Conservation (phyloP, 2,329 filamentous ascomycete species). For the Beauveria australis region DNA sequence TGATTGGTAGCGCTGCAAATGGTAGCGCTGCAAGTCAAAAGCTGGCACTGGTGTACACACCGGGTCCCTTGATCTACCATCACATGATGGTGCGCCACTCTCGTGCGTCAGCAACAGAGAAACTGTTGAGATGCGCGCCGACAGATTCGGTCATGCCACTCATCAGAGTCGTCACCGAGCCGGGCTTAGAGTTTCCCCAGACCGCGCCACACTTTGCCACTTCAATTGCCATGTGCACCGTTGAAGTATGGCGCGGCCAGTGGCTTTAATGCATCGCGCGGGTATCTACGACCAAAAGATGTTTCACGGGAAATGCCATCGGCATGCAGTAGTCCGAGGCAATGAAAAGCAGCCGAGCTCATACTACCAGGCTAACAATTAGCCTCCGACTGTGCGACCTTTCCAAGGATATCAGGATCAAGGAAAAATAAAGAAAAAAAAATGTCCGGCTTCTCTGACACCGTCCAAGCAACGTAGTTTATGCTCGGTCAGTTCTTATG, state of each 20-base stretch:
- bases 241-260: background rate
- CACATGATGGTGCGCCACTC: conserved; percentile 12
- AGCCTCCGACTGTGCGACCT: background rate
- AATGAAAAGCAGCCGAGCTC: background rate
- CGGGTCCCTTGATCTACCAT: conserved; percentile 3
- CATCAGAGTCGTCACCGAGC: background rate
- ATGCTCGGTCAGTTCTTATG: conserved; percentile 51
- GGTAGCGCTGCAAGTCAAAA: background rate
- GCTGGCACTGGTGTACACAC: background rate
- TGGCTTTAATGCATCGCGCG: background rate
- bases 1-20: background rate
- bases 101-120: conserved; percentile 3
- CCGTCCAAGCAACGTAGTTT: conserved; percentile 28
- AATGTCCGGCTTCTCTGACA: conserved; percentile 35
- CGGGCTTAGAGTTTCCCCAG: background rate
- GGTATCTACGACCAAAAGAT: background rate
- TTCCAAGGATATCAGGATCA: background rate
- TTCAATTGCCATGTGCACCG: background rate
- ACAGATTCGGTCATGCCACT: background rate
- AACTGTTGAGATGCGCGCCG: conserved; percentile 2
- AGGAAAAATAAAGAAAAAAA: conserved; percentile 13
- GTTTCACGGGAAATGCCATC: no score
- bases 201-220: background rate
- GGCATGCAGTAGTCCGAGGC: background rate
- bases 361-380: no score